Evolutionary conservation across 768 basidiomycete species (phyloP).

Genomic region (Sistotremastrum niveocremeum): DNA sequence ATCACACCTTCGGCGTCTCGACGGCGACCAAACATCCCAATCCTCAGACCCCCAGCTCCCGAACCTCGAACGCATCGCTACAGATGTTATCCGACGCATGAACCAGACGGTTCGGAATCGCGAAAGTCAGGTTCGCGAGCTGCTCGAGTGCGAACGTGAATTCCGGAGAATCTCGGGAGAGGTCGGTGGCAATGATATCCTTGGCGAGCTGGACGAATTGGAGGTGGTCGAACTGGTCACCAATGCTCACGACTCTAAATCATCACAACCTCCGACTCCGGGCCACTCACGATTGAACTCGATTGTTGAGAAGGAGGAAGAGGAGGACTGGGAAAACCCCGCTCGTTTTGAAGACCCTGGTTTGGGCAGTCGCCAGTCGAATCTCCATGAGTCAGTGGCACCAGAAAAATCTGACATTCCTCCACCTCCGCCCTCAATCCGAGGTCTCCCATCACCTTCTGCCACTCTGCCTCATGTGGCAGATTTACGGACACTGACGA

Average conservation of each 20-base stretch:
- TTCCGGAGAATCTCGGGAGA: slow-evolving; percentile 65
- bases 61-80: slow-evolving; percentile 53
- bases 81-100: slow-evolving; percentile 62
- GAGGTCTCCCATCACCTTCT: slow-evolving; percentile 41
- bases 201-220: slow-evolving; percentile 57
- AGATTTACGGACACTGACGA: slow-evolving; percentile 59
- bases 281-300: not conserved
- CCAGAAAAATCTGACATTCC: not conserved
- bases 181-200: slow-evolving; percentile 60
- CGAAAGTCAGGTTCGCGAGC: slow-evolving; percentile 68
- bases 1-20: slow-evolving; percentile 53
- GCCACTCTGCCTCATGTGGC: slow-evolving; percentile 51
- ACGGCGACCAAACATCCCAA: slow-evolving; percentile 32
- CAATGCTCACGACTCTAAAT: slow-evolving; percentile 21
- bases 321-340: not conserved
- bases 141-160: slow-evolving; percentile 68
- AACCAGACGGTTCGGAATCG: slow-evolving; percentile 66
- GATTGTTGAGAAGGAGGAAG: not conserved
- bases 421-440: slow-evolving; percentile 28
- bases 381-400: too few relatives aligned
- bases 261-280: slow-evolving; percentile 3
- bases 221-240: slow-evolving; percentile 31
- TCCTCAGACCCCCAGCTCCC: slow-evolving; percentile 12
- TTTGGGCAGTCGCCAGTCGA: too few relatives aligned
- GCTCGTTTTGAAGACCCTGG: too few relatives aligned